phyloP scores from a whole-genome alignment of 805 yeast genomes.

The Starmerella vaccinii region DNA sequence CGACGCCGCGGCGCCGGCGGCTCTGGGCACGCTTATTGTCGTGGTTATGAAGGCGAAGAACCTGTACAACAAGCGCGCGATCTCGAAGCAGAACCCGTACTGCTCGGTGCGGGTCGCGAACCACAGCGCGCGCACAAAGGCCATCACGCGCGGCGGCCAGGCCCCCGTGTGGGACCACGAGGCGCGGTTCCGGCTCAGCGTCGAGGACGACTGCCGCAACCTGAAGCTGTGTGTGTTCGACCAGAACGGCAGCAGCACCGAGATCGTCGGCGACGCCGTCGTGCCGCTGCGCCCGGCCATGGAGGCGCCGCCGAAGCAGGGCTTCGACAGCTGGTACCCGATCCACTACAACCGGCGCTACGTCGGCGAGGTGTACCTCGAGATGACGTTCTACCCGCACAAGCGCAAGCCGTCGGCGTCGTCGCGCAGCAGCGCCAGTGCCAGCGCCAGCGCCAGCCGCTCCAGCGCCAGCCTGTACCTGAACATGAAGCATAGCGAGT shows the following conservation, averaged over 20 bases:
- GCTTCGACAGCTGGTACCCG: constrained; percentile 78
- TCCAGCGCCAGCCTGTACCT: background rate
- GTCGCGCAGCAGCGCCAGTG: background rate
- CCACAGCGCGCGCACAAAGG: constrained; percentile 65
- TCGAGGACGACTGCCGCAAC: constrained; percentile 38
- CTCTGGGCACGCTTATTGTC: constrained; percentile 51
- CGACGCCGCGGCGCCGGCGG: constrained; percentile 18
- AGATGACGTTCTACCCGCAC: constrained; percentile 80
- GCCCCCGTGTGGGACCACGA: constrained; percentile 66
- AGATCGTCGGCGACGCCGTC: constrained; percentile 70
- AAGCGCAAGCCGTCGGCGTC: constrained; percentile 35
- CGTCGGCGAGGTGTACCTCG: constrained; percentile 83
- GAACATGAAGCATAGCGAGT: constrained; percentile 6
- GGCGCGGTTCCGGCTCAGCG: constrained; percentile 28
- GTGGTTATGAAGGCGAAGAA: constrained; percentile 75
- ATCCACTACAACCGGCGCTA: constrained; percentile 55
- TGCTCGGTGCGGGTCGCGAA: constrained; percentile 74
- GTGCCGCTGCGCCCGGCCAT: constrained; percentile 70
- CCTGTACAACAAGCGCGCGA: constrained; percentile 70
- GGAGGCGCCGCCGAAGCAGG: constrained; percentile 54
- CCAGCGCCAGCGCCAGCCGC: background rate
- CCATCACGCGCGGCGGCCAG: constrained; percentile 84
- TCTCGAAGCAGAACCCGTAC: constrained; percentile 92
- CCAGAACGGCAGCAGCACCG: constrained; percentile 67
- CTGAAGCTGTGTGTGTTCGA: constrained; percentile 70